Evolutionary conservation across 2,329 filamentous ascomycete genomes (phyloP), one percentile per base, ranked within the genome.

Genomic region (Paraphoma chrysanthemicola): DNA sequence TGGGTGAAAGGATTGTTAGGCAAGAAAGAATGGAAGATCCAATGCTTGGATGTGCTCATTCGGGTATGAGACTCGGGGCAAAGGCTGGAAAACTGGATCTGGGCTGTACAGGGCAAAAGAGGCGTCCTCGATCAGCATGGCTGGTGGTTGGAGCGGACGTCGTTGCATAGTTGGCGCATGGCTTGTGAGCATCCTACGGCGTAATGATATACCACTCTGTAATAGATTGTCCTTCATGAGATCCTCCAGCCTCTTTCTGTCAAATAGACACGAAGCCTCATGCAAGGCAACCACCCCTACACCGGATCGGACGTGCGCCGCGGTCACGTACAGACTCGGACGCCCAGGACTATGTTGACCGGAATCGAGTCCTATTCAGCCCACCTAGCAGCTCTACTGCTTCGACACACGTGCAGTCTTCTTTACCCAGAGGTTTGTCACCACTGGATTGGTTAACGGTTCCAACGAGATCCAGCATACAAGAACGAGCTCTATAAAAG

Each of bases 31-130:
- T 96, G 94, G 91, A 86, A 90, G 67, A 86, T 99, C 62, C 92
- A 94, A 54, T 97, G 93, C 76, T 85, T 99, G 77, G 93, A 97
- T 77, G 86, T 98, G 30, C 88, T 93, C 68, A 87, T 98, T 51
- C 83, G 91, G 61, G 79, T 97, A 47, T 73, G 60, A 68, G 44
- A 4, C 45, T 28, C 2, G 17, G 23, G 28, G 38, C 8, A 33
- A 17, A 16, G 31, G 11, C 5, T 38, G 12, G 17, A 33, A 41
- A 41, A 9, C 33, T 8, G 42, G n/a, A n/a, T 39, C n/a, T 48
- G 44, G 11, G 30, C 11, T 44, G 18, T 6, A 29, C 7, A 33
- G 43, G 43, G 31, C 16, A 17, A 16, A 9, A 8, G 16, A 11
- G 16, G 39, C 33, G 39, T 42, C 11, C 9, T 39, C 18, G 36